Conservation (phyloP, 495 filamentous ascomycete genomes). For the Penicillium argentinense region DNA sequence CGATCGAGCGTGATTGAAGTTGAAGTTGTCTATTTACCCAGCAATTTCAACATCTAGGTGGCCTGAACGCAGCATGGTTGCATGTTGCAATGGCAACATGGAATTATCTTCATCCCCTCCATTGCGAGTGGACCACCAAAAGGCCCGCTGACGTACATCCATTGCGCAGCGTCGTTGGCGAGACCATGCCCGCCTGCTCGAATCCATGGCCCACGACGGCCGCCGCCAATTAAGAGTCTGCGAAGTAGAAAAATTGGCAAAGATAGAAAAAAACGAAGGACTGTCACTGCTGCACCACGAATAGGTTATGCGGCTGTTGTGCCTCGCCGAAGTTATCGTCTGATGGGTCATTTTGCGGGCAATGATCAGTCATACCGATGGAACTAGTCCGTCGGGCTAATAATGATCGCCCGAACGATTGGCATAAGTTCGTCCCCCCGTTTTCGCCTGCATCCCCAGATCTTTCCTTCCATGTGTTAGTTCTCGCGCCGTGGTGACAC, state of each 20-base stretch:
- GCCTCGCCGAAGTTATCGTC: no score
- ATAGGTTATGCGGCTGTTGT: background rate
- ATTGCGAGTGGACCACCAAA: background rate
- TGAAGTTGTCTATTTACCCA: no score
- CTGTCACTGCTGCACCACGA: background rate
- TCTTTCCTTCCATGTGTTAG: constrained; percentile 1
- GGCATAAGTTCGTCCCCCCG: constrained; percentile 1
- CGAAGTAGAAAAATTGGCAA: background rate
- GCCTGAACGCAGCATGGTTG: no score
- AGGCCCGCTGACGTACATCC: constrained; percentile 1
- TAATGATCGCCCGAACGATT: constrained; percentile 1
- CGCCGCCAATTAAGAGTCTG: background rate
- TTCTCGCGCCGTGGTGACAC: background rate
- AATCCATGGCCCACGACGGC: constrained; percentile 1
- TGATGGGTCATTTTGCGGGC: background rate
- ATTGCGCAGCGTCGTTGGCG: constrained; percentile 1
- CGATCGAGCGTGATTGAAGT: no score
- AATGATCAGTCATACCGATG: constrained; percentile 3
- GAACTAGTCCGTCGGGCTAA: background rate
- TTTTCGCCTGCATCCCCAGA: constrained; percentile 1
- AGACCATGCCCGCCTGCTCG: background rate
- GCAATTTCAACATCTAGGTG: no score
- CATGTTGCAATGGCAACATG: background rate
- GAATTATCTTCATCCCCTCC: background rate
- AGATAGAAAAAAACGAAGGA: background rate